Conservation (phyloP, 305 asterid genomes). For the Plantago coronopus region DNA sequence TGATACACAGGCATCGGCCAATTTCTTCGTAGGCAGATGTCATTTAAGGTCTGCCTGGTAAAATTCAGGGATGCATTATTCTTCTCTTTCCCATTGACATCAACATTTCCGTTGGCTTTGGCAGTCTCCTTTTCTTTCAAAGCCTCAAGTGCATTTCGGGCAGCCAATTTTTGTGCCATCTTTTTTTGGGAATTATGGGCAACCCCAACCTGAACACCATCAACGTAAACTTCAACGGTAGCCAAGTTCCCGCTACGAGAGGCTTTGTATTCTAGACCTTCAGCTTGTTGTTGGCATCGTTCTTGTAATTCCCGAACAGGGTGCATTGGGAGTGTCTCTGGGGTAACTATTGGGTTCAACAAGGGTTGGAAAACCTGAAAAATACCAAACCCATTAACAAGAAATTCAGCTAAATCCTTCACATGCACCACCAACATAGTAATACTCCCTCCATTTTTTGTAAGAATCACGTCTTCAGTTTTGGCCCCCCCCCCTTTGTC, state of each 20-base stretch:
- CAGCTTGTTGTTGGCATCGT: slow-evolving; percentile 96
- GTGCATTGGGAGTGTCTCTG: slow-evolving; percentile 98
- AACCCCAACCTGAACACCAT: slow-evolving; percentile 80
- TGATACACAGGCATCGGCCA: slow-evolving; percentile 98
- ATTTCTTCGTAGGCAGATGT: slow-evolving; percentile 85
- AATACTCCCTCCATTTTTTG: background rate
- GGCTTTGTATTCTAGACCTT: slow-evolving; percentile 92
- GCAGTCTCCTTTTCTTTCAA: slow-evolving; percentile 77
- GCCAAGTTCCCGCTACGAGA: slow-evolving; percentile 80
- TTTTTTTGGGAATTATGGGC: slow-evolving; percentile 94
- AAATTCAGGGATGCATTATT: slow-evolving; percentile 74
- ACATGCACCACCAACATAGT: slow-evolving; percentile 16
- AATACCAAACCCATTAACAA: slow-evolving; percentile 18
- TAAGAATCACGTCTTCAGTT: too few species aligned
- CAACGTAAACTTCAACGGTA: slow-evolving; percentile 86
- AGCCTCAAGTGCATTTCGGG: slow-evolving; percentile 86
- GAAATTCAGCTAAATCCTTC: slow-evolving; percentile 16
- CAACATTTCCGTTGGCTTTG: slow-evolving; percentile 49
- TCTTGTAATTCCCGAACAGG: slow-evolving; percentile 97
- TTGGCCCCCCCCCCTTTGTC: too few species aligned
- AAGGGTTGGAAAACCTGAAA: slow-evolving; percentile 82
- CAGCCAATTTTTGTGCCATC: slow-evolving; percentile 97
- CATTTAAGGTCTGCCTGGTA: slow-evolving; percentile 92
- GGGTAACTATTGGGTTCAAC: slow-evolving; percentile 95
- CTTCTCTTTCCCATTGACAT: slow-evolving; percentile 52